Percentiles rank a stretch among this genome's conserved stretches.
Conservation (phyloP, 768 basidiomycete genomes). For the Rhodotorula toruloides region DNA sequence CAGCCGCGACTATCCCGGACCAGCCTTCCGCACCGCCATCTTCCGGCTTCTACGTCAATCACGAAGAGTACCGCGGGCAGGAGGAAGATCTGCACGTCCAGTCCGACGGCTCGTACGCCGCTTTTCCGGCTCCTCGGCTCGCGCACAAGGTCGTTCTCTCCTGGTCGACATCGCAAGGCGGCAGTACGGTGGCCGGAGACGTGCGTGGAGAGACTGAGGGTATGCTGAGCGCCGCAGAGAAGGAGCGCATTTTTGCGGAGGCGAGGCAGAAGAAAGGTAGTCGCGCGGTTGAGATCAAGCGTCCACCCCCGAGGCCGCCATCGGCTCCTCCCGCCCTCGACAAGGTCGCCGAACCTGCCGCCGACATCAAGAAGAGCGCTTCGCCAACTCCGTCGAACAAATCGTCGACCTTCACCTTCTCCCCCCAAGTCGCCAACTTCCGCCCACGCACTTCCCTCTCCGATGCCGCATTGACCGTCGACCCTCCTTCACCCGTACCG, state of each 20-base stretch:
- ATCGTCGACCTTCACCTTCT: no score
- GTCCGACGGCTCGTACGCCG: background rate
- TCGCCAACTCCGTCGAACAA: no score
- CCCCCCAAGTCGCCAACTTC: no score
- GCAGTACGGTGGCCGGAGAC: no score
- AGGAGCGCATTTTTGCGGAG: background rate
- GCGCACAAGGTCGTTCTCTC: background rate
- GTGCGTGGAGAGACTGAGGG: no score
- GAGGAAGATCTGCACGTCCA: background rate
- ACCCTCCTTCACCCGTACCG: no score
- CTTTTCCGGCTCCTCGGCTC: no score
- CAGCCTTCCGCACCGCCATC: background rate
- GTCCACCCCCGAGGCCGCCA: background rate
- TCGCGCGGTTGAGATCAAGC: background rate
- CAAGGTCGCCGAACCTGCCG: no score
- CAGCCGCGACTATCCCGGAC: no score
- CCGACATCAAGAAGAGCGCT: no score
- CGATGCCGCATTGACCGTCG: no score
- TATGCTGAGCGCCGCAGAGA: background rate
- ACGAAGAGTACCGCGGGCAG: background rate
- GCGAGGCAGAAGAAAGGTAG: background rate
- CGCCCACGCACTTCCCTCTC: no score
- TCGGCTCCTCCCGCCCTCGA: background rate
- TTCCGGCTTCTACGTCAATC: background rate
- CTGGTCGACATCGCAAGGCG: background rate